Evolutionary conservation across 768 basidiomycete genomes (phyloP), one percentile per base, ranked within the genome.

Genomic region (Mycena kentingensis): DNA sequence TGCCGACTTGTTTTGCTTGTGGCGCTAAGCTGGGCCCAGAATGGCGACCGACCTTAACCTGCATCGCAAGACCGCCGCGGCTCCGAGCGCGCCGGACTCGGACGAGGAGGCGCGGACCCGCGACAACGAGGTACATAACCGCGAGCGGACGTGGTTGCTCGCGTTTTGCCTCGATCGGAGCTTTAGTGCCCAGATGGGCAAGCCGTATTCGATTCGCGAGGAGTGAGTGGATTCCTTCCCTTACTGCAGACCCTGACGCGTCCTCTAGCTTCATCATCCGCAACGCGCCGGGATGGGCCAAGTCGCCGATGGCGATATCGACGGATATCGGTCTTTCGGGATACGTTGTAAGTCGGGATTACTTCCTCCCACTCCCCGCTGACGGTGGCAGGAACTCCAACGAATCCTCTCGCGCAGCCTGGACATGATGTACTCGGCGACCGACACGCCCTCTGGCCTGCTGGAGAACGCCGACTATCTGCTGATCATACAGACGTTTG

Each of bases 1-100:
- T 25, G 26, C 45, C 29, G n/a, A n/a, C 46, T 44, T 31, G 35
- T 56, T 50, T 26, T 32, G 37, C 19, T 32, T 46, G 45, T 27
- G 39, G 34, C 24, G 22, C 29, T 48, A 65, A 52, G 69, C 55
- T 32, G 11, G 16, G 11, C 12, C 3, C 31, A 92, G 95, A 48
- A 94, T 97, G 90, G 97, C 88, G 10, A 96, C 90, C 13, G 97
- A 99, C 70, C 74, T 99, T 28, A 98, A 98, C 67, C 71, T 99
- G 49, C 95, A 98, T 66, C 85, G 95, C 49, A 95, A 96, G 67
- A 88, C 88, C 7, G 74, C 77, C 1, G 68, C 78, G 35, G n/a
- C n/a, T n/a, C n/a, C n/a, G n/a, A n/a, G n/a, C n/a, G 70, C 73
- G 19, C 82, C 76, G 57, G 75, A 78, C 21, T 87, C 92, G 54